phyloP scores from a whole-genome alignment of 768 basidiomycete genomes.

The Boletellus ananiceps region DNA sequence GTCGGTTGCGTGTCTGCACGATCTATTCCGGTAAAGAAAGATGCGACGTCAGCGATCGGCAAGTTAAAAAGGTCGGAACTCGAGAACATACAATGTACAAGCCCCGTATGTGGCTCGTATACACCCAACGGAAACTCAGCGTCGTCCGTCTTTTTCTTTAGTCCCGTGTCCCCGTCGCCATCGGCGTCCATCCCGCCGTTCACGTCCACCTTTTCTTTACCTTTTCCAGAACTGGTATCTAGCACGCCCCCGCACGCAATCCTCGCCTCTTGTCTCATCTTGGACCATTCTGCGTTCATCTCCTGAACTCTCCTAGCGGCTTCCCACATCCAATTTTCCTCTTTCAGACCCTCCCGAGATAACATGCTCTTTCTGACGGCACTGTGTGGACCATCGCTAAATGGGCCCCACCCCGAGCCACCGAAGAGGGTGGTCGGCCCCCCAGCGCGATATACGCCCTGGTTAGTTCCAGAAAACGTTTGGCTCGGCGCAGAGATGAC shows the following conservation, averaged over 20 bases:
- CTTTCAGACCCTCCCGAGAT: constrained; percentile 73
- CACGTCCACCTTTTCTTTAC: constrained; percentile 29
- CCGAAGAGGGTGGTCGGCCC: constrained; percentile 94
- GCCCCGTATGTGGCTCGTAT: constrained; percentile 79
- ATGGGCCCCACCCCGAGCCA: constrained; percentile 77
- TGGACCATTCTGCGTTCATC: constrained; percentile 59
- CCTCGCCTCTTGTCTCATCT: constrained; percentile 51
- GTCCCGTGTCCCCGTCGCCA: constrained; percentile 24
- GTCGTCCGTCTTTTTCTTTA: constrained; percentile 29
- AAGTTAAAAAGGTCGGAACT: neutral
- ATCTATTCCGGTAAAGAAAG: constrained; percentile 41
- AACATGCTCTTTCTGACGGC: constrained; percentile 78
- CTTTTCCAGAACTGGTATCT: constrained; percentile 27
- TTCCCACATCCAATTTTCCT: constrained; percentile 91
- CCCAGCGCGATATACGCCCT: constrained; percentile 84
- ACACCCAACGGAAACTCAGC: constrained; percentile 52
- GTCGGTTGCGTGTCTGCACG: constrained; percentile 77
- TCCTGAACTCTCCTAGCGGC: constrained; percentile 64
- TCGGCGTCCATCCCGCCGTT: constrained; percentile 29
- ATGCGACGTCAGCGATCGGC: constrained; percentile 3
- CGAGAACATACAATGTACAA: constrained; percentile 61
- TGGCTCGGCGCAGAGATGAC: constrained; percentile 28
- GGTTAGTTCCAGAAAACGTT: constrained; percentile 40
- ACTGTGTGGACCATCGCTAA: constrained; percentile 81
- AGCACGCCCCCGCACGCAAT: constrained; percentile 48